Base-by-base conservation (phyloP, 148 eudicot genomes). In the Heliosperma pusillum region DNA sequence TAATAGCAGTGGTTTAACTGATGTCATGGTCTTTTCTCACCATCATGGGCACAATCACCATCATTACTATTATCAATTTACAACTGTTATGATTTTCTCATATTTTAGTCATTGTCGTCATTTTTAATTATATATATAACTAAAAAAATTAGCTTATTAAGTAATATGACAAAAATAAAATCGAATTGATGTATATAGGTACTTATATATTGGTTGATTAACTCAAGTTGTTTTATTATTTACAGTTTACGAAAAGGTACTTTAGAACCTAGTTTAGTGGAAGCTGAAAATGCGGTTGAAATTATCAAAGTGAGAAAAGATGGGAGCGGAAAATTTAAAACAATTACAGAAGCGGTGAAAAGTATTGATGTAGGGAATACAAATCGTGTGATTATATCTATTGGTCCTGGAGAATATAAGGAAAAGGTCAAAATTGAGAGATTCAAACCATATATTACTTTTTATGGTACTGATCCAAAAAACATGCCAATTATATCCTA, bases 351-450 rank as follows among this genome's bases (percentile, higher is more conserved):
- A 0, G 98, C 98, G 4, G 30, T 94, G 20, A 77, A 84, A 0
- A 84, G 88, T 50, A 68, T 93, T 10, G 85, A 92, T 0, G 13
- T 0, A 0, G 84, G 75, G 8, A 91, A 91, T 66, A 80, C 61
- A 0, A 72, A 78, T 7, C 89, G 93, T 7, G 85, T 90, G 4
- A 66, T 88, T 1, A 75, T 94, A 6, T 17, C 61, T 4, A 82
- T 94, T 26, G 98, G 85, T 1, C 80, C 83, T 0, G 98, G 98
- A 40, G 82, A 72, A 17, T 94, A 94, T 27, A 77, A 59, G 0
- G 98, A 94, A 80, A 85, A 88, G 55, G 13, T 94, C 5, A 83
- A 29, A 50, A 66, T 94, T 0, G 88, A 80, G 3, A 44, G 84
- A 61, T 66, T 25, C 2, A 85, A 85, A 77, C 83, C 86, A 0